Evolutionary conservation across 2,329 filamentous ascomycete species (phyloP).

Genomic region (Stemphylium lycopersici): DNA sequence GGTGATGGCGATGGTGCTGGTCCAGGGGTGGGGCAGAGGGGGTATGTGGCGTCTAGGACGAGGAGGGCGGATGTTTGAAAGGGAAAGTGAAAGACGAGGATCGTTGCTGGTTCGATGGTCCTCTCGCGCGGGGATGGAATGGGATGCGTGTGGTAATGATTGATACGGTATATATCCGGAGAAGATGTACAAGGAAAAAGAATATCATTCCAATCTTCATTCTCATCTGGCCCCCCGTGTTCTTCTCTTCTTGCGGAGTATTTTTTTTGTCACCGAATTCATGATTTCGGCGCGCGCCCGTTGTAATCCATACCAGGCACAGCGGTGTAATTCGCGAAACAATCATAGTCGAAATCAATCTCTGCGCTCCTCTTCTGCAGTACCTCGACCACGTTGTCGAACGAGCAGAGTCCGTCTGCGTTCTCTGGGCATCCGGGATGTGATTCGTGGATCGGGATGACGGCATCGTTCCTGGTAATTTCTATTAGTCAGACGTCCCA

Average conservation of each 20-base stretch:
- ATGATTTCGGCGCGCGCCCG: conserved; percentile 23
- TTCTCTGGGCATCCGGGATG: conserved; percentile 31
- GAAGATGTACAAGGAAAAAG: background rate
- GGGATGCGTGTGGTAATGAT: no score
- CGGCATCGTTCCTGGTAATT: conserved; percentile 34
- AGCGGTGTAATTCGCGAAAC: conserved; percentile 39
- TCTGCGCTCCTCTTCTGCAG: conserved; percentile 36
- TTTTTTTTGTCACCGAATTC: no score
- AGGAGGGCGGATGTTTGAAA: background rate
- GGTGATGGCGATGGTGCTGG: background rate
- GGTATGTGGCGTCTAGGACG: background rate
- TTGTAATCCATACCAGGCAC: conserved; percentile 34
- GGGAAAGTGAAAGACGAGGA: no score
- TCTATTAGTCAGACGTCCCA: background rate
- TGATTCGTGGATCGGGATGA: conserved; percentile 32
- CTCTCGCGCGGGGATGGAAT: no score
- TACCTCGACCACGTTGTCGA: conserved; percentile 36
- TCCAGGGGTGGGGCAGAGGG: background rate
- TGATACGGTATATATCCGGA: no score
- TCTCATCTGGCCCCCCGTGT: background rate
- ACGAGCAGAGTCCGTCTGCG: conserved; percentile 34
- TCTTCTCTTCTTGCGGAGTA: no score
- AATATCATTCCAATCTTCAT: background rate
- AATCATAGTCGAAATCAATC: conserved; percentile 40
- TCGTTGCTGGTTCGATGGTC: no score